A percentile compares a stretch with the other conserved stretches of the same genome.
Evolutionary conservation across 148 eudicot genomes (phyloP).

Genomic region (Amaranthus palmeri): DNA sequence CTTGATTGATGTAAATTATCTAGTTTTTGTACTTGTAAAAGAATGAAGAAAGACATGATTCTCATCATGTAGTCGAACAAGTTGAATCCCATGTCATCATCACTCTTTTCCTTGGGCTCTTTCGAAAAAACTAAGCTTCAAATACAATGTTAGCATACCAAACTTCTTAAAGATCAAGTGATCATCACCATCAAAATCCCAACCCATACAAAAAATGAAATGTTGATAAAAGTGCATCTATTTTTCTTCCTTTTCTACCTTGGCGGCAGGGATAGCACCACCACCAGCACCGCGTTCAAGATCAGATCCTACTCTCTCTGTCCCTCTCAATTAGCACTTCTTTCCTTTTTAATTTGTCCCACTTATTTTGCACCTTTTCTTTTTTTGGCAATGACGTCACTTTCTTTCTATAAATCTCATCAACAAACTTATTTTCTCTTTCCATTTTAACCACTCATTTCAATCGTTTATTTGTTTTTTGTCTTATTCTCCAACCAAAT

Average conservation of each 20-base stretch:
- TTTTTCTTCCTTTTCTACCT: constrained; percentile 45
- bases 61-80: constrained; percentile 34
- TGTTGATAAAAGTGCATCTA: constrained; percentile 20
- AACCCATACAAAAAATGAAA: neutral
- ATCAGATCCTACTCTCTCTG: constrained; percentile 60
- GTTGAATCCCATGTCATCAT: constrained; percentile 46
- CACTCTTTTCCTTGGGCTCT: constrained; percentile 39
- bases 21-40: neutral
- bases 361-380: no score
- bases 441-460: no score
- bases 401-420: no score
- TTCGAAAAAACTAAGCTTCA: neutral
- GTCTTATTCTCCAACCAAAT: no score
- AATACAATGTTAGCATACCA: no score
- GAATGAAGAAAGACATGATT: neutral
- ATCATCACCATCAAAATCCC: neutral
- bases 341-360: no score
- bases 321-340: no score
- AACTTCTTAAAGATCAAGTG: no score
- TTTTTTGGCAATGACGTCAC: no score
- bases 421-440: no score
- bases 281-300: constrained; percentile 50
- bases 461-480: no score
- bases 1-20: no score
- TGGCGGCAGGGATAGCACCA: constrained; percentile 45